These are phyloP conservation scores for Neurospora sp. DNA, from an alignment of 495 filamentous ascomycete species.

Conservation along the genomic window DNA sequence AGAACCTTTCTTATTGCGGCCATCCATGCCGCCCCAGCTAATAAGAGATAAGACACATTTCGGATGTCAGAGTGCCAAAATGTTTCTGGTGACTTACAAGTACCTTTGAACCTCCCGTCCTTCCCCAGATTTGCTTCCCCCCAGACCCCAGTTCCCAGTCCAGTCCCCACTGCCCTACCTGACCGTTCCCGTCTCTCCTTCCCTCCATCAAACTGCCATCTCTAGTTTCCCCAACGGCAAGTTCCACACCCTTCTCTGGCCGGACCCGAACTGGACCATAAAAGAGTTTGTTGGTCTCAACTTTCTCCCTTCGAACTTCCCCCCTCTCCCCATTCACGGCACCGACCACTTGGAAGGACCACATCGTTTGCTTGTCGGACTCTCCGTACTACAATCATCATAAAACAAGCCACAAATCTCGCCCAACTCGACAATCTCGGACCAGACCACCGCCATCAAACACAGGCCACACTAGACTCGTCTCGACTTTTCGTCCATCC, in stretches of 20 bases:
- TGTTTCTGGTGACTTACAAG: not conserved
- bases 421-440: not conserved
- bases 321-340: not conserved
- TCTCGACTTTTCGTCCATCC: not conserved
- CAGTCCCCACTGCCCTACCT: not conserved
- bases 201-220: not conserved
- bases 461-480: not conserved
- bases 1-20: not conserved
- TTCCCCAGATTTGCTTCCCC: not conserved
- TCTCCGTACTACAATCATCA: not conserved
- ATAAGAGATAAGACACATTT: not conserved
- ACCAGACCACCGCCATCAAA: not conserved
- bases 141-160: not conserved
- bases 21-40: not conserved
- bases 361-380: not conserved
- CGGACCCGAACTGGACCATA: not conserved
- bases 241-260: not conserved
- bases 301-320: not conserved
- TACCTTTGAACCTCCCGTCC: not conserved
- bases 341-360: not conserved
- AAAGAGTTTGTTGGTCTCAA: not conserved
- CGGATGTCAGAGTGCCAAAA: not conserved
- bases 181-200: not conserved
- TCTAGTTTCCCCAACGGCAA: not conserved
- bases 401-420: not conserved